Evolutionary conservation across 2,329 filamentous ascomycete species (phyloP).

Genomic region (Clarireedia sp.): DNA sequence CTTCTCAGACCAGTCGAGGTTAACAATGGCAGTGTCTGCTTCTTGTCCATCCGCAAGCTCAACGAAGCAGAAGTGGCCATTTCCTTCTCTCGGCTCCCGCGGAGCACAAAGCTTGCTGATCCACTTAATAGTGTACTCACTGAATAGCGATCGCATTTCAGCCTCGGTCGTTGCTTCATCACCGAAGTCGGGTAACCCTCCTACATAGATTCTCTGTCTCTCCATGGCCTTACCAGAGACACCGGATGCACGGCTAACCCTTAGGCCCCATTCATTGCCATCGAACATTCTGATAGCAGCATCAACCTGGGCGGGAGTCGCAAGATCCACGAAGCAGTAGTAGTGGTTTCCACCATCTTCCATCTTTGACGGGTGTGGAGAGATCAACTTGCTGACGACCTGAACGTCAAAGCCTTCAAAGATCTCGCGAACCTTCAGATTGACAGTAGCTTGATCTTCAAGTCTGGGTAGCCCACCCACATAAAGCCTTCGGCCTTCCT

Average conservation of each 20-base stretch:
- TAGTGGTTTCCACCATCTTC: slow-evolving; percentile 48
- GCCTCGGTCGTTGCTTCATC: slow-evolving; percentile 39
- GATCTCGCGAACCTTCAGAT: slow-evolving; percentile 38
- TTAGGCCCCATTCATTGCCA: slow-evolving; percentile 18
- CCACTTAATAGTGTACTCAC: slow-evolving; percentile 36
- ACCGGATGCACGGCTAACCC: slow-evolving; percentile 12
- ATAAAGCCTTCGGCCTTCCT: slow-evolving; percentile 38
- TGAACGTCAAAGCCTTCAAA: slow-evolving; percentile 40
- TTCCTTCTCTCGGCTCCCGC: slow-evolving; percentile 42
- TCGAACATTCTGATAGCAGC: slow-evolving; percentile 39
- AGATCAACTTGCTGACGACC: slow-evolving; percentile 38
- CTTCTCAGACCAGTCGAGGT: slow-evolving; percentile 28
- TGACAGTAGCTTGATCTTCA: slow-evolving; percentile 40
- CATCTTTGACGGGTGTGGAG: slow-evolving; percentile 46
- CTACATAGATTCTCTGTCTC: slow-evolving; percentile 40
- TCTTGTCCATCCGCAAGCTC: slow-evolving; percentile 49
- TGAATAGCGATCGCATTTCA: slow-evolving; percentile 40
- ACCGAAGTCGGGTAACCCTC: slow-evolving; percentile 41
- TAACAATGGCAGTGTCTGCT: slow-evolving; percentile 43
- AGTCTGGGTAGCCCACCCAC: slow-evolving; percentile 44
- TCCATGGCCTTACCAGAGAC: slow-evolving; percentile 23
- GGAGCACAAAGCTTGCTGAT: slow-evolving; percentile 42
- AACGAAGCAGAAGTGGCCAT: slow-evolving; percentile 57
- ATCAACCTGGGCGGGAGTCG: slow-evolving; percentile 44
- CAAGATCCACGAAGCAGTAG: slow-evolving; percentile 60